A percentile compares a stretch with the other conserved stretches of the same genome.
These are phyloP conservation scores for Trichoderma guizhouense DNA, from an alignment of 2,329 filamentous ascomycete species.

Conservation along the genomic window DNA sequence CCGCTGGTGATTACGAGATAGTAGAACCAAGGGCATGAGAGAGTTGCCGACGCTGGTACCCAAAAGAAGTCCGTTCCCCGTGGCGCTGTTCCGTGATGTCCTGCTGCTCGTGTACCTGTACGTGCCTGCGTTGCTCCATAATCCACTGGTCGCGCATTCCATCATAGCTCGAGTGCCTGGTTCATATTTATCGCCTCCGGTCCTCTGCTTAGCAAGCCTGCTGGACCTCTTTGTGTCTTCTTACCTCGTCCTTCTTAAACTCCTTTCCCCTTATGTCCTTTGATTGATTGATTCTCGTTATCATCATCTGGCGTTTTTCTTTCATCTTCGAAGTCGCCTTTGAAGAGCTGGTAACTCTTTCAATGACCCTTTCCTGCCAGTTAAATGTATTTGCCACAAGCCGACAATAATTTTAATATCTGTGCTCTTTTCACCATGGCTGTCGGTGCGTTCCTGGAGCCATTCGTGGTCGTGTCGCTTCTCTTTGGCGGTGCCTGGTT, in stretches of 20 bases:
- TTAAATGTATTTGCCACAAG: slow-evolving; percentile 10
- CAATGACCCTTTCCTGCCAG: background rate
- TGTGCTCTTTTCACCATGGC: slow-evolving; percentile 31
- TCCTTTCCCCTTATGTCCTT: background rate
- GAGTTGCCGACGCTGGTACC: background rate
- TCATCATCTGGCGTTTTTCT: background rate
- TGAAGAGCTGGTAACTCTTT: background rate
- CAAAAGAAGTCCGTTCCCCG: background rate
- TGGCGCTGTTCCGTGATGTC: background rate
- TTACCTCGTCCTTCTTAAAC: background rate
- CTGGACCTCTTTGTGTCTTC: background rate
- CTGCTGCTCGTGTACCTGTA: background rate
- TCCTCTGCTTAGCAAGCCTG: background rate
- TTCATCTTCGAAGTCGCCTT: background rate
- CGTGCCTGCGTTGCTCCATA: slow-evolving; percentile 1
- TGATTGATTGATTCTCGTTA: background rate
- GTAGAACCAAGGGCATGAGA: background rate
- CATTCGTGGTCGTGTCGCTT: slow-evolving; percentile 41
- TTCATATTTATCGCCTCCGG: background rate
- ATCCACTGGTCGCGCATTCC: background rate
- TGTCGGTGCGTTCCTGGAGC: slow-evolving; percentile 41
- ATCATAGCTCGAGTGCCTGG: background rate
- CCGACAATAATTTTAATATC: slow-evolving; percentile 13
- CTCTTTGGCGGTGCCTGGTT: slow-evolving; percentile 44
- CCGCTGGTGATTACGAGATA: background rate